phyloP scores from a whole-genome alignment of 352 stramenopile genomes.

The Thraustochytrium sp. region DNA sequence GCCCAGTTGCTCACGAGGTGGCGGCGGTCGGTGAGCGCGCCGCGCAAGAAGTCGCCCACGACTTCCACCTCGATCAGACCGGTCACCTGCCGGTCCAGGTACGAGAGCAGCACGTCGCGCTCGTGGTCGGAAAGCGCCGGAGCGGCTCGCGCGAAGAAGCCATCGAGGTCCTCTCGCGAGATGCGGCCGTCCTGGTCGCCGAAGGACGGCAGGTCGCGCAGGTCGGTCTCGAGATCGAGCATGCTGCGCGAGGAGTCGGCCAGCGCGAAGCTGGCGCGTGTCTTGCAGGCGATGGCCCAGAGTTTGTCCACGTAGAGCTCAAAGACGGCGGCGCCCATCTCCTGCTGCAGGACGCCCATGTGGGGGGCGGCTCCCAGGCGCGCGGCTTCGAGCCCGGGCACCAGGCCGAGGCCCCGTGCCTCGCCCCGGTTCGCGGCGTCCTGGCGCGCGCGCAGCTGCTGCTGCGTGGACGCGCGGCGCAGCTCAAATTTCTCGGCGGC shows the following conservation, averaged over 20 bases:
- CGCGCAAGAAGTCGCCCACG: neutral
- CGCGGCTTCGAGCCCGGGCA: neutral
- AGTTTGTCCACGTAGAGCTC: conserved; percentile 3
- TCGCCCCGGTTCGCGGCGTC: neutral
- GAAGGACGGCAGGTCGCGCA: neutral
- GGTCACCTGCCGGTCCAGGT: neutral
- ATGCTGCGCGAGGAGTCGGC: neutral
- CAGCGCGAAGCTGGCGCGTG: conserved; percentile 3
- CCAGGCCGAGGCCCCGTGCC: neutral
- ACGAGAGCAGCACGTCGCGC: neutral
- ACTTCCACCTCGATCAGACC: neutral
- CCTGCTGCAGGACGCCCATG: conserved; percentile 17
- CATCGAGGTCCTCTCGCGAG: conserved; percentile 12
- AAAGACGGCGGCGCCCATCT: conserved; percentile 9
- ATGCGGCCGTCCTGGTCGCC: neutral
- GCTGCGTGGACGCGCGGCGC: too few relatives aligned
- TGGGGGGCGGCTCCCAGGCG: neutral
- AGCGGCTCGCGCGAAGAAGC: neutral
- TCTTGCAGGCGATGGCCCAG: neutral
- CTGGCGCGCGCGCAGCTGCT: neutral
- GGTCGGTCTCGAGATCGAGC: neutral
- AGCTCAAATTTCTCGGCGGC: neutral
- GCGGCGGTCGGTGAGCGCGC: conserved; percentile 1
- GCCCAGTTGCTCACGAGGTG: conserved; percentile 9
- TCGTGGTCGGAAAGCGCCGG: neutral